These are phyloP conservation scores for Boletus rufocinnamomeus DNA, from an alignment of 768 basidiomycete species.

Conservation along the genomic window DNA sequence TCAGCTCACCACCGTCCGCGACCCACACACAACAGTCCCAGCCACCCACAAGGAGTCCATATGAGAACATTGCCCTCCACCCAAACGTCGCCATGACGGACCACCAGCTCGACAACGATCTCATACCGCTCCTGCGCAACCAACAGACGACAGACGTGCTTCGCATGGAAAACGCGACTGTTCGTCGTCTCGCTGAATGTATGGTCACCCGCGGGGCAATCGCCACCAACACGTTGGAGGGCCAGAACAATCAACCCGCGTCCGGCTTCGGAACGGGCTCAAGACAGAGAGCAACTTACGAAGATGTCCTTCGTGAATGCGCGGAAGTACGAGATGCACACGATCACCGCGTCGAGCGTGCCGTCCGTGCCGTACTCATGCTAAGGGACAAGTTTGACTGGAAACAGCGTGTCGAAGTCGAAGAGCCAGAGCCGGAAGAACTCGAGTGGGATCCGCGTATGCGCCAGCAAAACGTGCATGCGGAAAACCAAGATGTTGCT, in stretches of 20 bases:
- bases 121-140: slow-evolving; percentile 74
- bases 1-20: slow-evolving; percentile 43
- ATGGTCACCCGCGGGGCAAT: slow-evolving; percentile 59
- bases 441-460: slow-evolving; percentile 66
- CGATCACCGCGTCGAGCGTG: slow-evolving; percentile 74
- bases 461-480: slow-evolving; percentile 20
- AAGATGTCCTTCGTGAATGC: slow-evolving; percentile 68
- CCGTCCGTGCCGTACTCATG: slow-evolving; percentile 77
- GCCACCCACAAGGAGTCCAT: slow-evolving; percentile 36
- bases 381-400: slow-evolving; percentile 80
- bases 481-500: slow-evolving; percentile 5
- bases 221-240: slow-evolving; percentile 47
- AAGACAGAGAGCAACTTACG: slow-evolving; percentile 38
- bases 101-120: slow-evolving; percentile 67
- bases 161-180: slow-evolving; percentile 67
- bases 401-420: slow-evolving; percentile 78
- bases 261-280: slow-evolving; percentile 25
- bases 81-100: slow-evolving; percentile 61
- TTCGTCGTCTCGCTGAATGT: slow-evolving; percentile 66
- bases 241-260: slow-evolving; percentile 31
- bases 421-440: slow-evolving; percentile 78
- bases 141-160: slow-evolving; percentile 80
- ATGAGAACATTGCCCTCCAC: slow-evolving; percentile 69
- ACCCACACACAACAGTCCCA: slow-evolving; percentile 18
- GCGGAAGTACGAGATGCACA: slow-evolving; percentile 67